These are phyloP conservation scores for Kentomonas sorsogonicus DNA, from an alignment of 208 protist genomes.

Conservation along the genomic window DNA sequence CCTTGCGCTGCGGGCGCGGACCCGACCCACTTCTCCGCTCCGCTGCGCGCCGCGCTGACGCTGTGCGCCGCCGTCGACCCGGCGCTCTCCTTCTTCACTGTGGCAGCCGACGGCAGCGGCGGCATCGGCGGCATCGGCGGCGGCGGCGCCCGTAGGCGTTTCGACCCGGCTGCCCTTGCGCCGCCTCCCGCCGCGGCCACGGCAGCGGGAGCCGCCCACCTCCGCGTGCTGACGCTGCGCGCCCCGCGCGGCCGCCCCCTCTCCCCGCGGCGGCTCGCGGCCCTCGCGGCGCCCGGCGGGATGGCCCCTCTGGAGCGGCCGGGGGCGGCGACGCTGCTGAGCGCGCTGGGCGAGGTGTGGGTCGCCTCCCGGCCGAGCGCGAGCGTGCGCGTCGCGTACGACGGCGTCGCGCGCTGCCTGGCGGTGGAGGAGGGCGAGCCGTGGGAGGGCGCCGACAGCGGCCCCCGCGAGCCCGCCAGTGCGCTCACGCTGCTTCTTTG, in stretches of 20 bases:
- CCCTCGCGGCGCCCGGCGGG: constrained; percentile 27
- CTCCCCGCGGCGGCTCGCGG: constrained; percentile 23
- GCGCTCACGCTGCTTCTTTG: constrained; percentile 29
- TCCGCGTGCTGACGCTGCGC: constrained; percentile 12
- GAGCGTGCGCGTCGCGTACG: constrained; percentile 27
- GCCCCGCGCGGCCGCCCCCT: constrained; percentile 22
- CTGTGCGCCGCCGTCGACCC: constrained; percentile 23
- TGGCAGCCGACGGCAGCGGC: constrained; percentile 1
- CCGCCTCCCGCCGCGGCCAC: too few relatives aligned
- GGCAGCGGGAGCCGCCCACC: not conserved
- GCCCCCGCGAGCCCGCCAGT: constrained; percentile 17
- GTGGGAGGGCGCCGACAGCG: constrained; percentile 7
- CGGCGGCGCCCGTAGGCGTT: too few relatives aligned
- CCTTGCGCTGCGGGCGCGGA: constrained; percentile 19
- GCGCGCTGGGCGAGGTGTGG: constrained; percentile 43
- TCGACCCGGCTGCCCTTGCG: too few relatives aligned
- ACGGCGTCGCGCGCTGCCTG: constrained; percentile 37
- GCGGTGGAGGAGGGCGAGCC: constrained; percentile 34
- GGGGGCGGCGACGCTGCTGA: constrained; percentile 15
- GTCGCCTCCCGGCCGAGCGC: constrained; percentile 27
- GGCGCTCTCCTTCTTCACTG: constrained; percentile 25
- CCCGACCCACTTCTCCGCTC: constrained; percentile 16
- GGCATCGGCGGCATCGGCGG: too few relatives aligned
- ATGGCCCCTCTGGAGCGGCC: constrained; percentile 8
- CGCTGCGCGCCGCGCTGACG: constrained; percentile 21